These are phyloP conservation scores for Malassezia psittaci DNA, from an alignment of 1,284 basidiomycete species.

Conservation along the genomic window DNA sequence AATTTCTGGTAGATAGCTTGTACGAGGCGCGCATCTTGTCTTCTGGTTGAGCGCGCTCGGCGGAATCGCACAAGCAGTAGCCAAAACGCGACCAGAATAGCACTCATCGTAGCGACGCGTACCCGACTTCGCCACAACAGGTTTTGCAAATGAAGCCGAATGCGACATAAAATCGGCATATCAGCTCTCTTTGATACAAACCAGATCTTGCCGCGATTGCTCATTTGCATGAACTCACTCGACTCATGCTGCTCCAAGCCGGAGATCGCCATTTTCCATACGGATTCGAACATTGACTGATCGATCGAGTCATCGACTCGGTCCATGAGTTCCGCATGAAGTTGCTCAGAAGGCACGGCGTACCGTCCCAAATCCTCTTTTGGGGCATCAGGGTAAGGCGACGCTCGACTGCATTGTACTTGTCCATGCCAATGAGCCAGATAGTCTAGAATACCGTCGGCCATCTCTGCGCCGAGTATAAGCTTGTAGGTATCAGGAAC, in stretches of 20 bases:
- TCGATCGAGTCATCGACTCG: conserved; percentile 19
- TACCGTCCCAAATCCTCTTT: conserved; percentile 18
- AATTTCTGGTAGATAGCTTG: conserved; percentile 22
- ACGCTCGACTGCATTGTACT: conserved; percentile 28
- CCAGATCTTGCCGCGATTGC: not conserved
- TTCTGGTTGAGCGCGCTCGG: conserved; percentile 11
- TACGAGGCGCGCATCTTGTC: conserved; percentile 14
- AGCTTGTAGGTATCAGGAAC: conserved; percentile 42
- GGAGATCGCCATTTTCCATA: conserved; percentile 38
- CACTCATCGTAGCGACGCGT: not conserved
- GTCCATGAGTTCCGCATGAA: conserved; percentile 16
- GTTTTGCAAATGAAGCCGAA: conserved; percentile 6
- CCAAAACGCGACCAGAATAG: not conserved
- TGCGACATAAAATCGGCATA: conserved; percentile 11
- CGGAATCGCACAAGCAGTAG: conserved; percentile 14
- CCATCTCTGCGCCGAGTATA: conserved; percentile 33
- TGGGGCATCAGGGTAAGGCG: conserved; percentile 21
- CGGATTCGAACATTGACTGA: conserved; percentile 26
- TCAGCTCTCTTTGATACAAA: conserved; percentile 1
- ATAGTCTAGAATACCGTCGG: conserved; percentile 22
- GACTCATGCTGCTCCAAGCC: conserved; percentile 21
- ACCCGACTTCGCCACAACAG: conserved; percentile 7
- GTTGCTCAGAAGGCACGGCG: conserved; percentile 20
- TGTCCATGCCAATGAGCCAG: conserved; percentile 34
- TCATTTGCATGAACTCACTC: not conserved